Percentiles rank a stretch among this genome's conserved stretches.
These are phyloP conservation scores for Bryoglossum gracile DNA, from an alignment of 495 filamentous ascomycete genomes.

Conservation along the genomic window DNA sequence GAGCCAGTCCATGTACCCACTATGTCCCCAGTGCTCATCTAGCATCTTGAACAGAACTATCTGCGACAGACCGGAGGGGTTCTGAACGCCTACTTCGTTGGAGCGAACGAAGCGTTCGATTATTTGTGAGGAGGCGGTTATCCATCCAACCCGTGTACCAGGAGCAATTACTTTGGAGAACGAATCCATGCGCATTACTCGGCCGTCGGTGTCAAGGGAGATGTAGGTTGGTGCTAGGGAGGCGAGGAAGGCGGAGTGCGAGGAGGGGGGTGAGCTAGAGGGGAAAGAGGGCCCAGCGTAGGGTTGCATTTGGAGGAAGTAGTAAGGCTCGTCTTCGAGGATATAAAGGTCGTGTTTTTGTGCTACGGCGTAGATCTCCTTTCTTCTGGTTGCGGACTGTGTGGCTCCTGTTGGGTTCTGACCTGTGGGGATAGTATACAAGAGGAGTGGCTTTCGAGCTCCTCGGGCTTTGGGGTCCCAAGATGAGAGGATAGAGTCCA, in stretches of 20 bases:
- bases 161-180: constrained; percentile 80
- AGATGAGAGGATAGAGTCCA: constrained; percentile 23
- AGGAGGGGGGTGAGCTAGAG: constrained; percentile 28
- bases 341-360: constrained; percentile 82
- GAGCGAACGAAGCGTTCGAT: constrained; percentile 70
- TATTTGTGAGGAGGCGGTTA: constrained; percentile 75
- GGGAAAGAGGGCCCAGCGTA: constrained; percentile 52
- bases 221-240: constrained; percentile 54
- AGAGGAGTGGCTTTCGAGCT: constrained; percentile 60
- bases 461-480: constrained; percentile 35
- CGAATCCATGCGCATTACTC: constrained; percentile 67
- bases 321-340: constrained; percentile 95
- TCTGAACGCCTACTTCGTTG: constrained; percentile 73
- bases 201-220: constrained; percentile 57
- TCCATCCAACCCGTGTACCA: constrained; percentile 69
- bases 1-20: constrained; percentile 87
- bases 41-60: constrained; percentile 79
- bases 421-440: constrained; percentile 81
- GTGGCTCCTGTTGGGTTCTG: constrained; percentile 94
- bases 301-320: constrained; percentile 92
- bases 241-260: constrained; percentile 38
- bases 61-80: constrained; percentile 77
- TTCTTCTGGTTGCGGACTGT: constrained; percentile 54
- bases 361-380: constrained; percentile 65
- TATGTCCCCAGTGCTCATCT: constrained; percentile 90